Evolutionary conservation across 1,284 basidiomycete species (phyloP).

Genomic region (Apiotrichum sp.): DNA sequence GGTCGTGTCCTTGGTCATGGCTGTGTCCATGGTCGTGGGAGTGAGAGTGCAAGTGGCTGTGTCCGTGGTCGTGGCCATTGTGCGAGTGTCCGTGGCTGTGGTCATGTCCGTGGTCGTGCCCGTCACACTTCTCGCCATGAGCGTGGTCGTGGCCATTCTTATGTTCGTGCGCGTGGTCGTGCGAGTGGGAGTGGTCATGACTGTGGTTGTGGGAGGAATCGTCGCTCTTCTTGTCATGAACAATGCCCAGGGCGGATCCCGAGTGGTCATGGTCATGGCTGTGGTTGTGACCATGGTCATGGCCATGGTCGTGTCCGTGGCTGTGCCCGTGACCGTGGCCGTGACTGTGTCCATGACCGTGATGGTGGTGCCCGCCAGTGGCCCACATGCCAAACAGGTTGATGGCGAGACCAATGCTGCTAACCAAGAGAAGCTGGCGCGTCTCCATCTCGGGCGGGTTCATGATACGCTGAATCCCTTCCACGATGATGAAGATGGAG

Average conservation of each 20-base stretch:
- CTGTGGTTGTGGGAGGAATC: slow-evolving; percentile 11
- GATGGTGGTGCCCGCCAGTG: slow-evolving; percentile 88
- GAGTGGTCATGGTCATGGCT: neutral
- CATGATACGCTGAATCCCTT: slow-evolving; percentile 88
- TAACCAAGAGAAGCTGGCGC: slow-evolving; percentile 83
- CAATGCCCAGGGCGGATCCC: neutral
- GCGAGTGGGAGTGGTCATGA: slow-evolving; percentile 10
- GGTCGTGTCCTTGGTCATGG: slow-evolving; percentile 27
- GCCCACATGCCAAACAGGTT: slow-evolving; percentile 99
- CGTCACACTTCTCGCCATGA: slow-evolving; percentile 4
- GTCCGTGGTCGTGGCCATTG: slow-evolving; percentile 1
- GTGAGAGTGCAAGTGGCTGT: slow-evolving; percentile 2
- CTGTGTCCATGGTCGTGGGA: neutral
- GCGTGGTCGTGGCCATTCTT: slow-evolving; percentile 22
- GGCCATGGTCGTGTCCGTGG: slow-evolving; percentile 49
- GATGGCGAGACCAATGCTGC: slow-evolving; percentile 78
- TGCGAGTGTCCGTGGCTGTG: slow-evolving; percentile 11
- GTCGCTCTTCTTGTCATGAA: slow-evolving; percentile 18
- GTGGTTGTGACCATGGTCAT: slow-evolving; percentile 25
- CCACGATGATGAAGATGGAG: slow-evolving; percentile 96
- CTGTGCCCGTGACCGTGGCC: slow-evolving; percentile 38
- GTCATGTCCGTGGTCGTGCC: slow-evolving; percentile 12
- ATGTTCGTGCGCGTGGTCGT: slow-evolving; percentile 35
- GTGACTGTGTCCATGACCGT: slow-evolving; percentile 56
- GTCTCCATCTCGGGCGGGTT: slow-evolving; percentile 99